phyloP scores from a whole-genome alignment of 208 protist species.

The Trypanosoma rangeli region DNA sequence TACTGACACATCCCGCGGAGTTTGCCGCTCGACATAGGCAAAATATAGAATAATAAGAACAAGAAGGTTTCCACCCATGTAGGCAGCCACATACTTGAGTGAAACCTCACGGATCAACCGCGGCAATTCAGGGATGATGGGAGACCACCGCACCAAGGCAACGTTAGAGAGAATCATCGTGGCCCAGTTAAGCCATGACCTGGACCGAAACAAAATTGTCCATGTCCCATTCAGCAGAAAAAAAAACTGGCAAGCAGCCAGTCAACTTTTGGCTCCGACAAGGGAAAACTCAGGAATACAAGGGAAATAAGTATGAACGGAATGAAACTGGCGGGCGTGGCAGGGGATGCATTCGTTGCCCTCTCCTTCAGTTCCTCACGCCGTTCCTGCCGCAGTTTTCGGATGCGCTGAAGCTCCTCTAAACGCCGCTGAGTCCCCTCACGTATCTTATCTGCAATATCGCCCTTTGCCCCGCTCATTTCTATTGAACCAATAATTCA shows the following conservation, averaged over 20 bases:
- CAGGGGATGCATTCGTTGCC: constrained; percentile 12
- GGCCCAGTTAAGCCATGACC: constrained; percentile 54
- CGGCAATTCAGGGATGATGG: constrained; percentile 54
- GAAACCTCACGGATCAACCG: constrained; percentile 35
- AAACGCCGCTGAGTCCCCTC: constrained; percentile 53
- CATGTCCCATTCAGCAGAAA: constrained; percentile 51
- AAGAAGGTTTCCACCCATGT: constrained; percentile 39
- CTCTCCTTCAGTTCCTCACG: constrained; percentile 42
- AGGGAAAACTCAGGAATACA: constrained; percentile 77
- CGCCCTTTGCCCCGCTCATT: constrained; percentile 24
- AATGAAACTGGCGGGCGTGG: constrained; percentile 39
- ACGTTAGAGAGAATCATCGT: constrained; percentile 57
- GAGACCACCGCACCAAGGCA: constrained; percentile 52
- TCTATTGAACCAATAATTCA: background rate
- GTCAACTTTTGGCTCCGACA: constrained; percentile 73
- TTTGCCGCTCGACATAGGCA: constrained; percentile 50
- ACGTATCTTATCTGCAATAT: constrained; percentile 64
- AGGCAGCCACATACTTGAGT: constrained; percentile 28
- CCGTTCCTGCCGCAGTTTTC: constrained; percentile 60
- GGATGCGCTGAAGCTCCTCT: constrained; percentile 58
- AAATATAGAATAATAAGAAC: constrained; percentile 41
- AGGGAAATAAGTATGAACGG: constrained; percentile 76
- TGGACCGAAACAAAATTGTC: constrained; percentile 46
- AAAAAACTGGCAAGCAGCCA: constrained; percentile 69
- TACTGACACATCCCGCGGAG: constrained; percentile 22